phyloP scores from a whole-genome alignment of 768 basidiomycete genomes.

The Lactifluus rugatus region DNA sequence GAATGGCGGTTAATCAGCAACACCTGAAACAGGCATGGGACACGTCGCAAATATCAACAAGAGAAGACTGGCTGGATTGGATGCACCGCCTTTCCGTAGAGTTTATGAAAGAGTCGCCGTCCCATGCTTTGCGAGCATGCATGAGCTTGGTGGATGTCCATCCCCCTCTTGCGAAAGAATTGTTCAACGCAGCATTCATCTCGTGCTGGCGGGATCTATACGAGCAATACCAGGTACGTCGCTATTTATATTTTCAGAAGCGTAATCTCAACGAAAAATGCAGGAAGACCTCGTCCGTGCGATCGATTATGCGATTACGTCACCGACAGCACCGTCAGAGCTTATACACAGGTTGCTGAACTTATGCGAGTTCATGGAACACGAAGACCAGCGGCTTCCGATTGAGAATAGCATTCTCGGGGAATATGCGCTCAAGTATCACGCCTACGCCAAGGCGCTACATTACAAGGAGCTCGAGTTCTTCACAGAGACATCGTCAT shows the following conservation, averaged over 20 bases:
- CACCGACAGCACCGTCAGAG: conserved; percentile 69
- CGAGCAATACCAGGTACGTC: conserved; percentile 84
- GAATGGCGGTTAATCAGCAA: conserved; percentile 92
- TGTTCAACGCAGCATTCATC: conserved; percentile 97
- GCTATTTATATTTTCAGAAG: not conserved
- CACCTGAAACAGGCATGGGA: conserved; percentile 98
- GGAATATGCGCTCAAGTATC: conserved; percentile 85
- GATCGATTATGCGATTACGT: conserved; percentile 78
- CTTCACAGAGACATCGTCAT: conserved; percentile 82
- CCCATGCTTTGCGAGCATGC: conserved; percentile 94
- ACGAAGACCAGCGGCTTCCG: conserved; percentile 90
- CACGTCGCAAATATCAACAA: conserved; percentile 58
- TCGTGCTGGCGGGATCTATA: conserved; percentile 97
- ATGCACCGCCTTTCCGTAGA: conserved; percentile 87
- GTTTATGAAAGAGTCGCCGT: conserved; percentile 97
- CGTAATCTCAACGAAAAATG: not conserved
- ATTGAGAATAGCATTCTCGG: conserved; percentile 91
- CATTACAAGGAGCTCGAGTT: conserved; percentile 99
- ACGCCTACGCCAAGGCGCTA: conserved; percentile 93
- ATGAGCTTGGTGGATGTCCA: conserved; percentile 90
- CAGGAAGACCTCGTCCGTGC: conserved; percentile 92
- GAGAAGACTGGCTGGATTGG: conserved; percentile 94
- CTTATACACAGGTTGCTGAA: conserved; percentile 86
- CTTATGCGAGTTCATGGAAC: conserved; percentile 98
- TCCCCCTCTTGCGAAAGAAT: conserved; percentile 80